Evolutionary conservation across 2,329 filamentous ascomycete species (phyloP), one percentile per base, ranked within the genome.

Genomic region (Daldinia sp.): DNA sequence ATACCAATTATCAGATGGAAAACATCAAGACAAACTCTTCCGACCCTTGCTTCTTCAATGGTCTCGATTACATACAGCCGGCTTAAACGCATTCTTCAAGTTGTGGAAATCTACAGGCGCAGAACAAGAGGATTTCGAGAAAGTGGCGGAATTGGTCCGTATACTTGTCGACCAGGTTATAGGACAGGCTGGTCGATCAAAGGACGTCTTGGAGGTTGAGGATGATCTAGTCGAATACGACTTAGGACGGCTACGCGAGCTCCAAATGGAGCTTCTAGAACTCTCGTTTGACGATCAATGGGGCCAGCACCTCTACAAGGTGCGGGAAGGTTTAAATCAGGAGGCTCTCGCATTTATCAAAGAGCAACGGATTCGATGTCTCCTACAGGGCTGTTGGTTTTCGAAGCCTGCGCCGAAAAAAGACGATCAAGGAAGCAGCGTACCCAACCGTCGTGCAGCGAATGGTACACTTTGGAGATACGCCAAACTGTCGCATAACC

Each of bases 321-420:
- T 97, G n/a, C 90, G 93, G 30, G 93, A 97, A 56, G 93, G 96
- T 76, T 83, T 98, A 43, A 91, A 92, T 70, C 89, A 94, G 71
- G 95, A 99, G 77, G 93, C 94, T 9, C 80, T 97, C 55, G 92
- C 97, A 72, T 99, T 99, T 73, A 92, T 98, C 77, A 97, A 97
- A 77, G 95, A 99, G 79, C 95, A 99, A 77, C 88, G 95, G 34
- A 91, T 98, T 64, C 86, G 95, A 55, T 97, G 94, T 74, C 81
- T 99, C 35, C 84, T 98, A 3, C 86, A 92, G 69, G 95, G 95
- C 5, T 89, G 91, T 8, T 99, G 95, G 95, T 99, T 98, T 79
- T 76, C 80, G 75, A 78, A 83, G 77, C 77, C 84, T 4, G 72
- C 77, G 9, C 75, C 80, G 76, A 72, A 77, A 73, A 74, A 85